Base-by-base conservation (phyloP, 2,329 filamentous ascomycete genomes). In the Ceratocystis smalleyi region DNA sequence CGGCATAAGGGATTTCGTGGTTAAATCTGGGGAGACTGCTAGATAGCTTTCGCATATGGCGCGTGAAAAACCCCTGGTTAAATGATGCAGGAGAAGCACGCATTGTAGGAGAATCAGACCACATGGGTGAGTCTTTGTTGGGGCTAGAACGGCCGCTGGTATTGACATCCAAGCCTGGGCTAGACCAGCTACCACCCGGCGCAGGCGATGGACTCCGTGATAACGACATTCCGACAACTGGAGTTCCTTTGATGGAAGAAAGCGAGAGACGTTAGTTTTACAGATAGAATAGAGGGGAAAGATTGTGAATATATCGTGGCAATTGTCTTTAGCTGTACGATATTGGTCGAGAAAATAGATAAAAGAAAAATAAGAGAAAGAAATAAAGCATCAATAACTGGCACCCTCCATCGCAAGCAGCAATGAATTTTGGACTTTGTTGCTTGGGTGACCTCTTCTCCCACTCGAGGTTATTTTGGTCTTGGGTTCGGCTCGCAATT, bases 121-220 rank as follows among this genome's bases (percentile, higher is more conserved):
- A 66, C 35, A 54, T 49, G 32, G 64, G 54, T 22, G 54, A 66
- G 27, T 66, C 64, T 51, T 66, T 66, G 54, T 60, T 66, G 17
- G 88, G 87, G 72, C 85, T 90, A 45, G 83, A 83, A 69, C 82
- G 81, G 67, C 86, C 86, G 73, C 86, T 89, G 66, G 77, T 74
- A 68, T 83, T 84, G 67, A 87, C 84, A 71, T 83, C 87, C 72
- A 89, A 80, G 68, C 86, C 89, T 64, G 88, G 90, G 75, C 87
- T 94, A 65, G 89, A 84, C 91, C 92, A 96, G 70, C 91, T 91
- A 72, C 89, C 90, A 70, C 88, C 87, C 67, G 85, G 87, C 68
- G 84, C 82, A 67, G 91, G 92, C 64, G 90, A 96, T 61, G 91
- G 89, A 72, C 89, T 95, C 75, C 90, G 85, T 69, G 91, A 94